phyloP scores from a whole-genome alignment of 2,329 filamentous ascomycete genomes.

The Paracorniculantispora psalliotae region DNA sequence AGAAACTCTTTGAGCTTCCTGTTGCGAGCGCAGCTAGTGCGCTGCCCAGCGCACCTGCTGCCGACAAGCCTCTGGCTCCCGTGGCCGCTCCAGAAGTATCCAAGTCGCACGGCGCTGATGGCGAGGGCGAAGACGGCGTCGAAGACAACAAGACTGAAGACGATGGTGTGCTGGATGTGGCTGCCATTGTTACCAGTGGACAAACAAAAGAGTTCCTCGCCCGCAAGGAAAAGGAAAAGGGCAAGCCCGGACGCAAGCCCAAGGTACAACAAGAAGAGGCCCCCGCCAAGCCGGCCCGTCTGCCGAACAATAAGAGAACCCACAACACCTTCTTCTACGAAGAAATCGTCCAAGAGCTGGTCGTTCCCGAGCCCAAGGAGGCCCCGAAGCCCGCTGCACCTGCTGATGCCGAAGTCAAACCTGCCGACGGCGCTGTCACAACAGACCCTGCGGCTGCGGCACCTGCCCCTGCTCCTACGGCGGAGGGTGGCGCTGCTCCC shows the following conservation, averaged over 20 bases:
- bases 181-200: conserved; percentile 76
- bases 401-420: background rate
- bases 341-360: conserved; percentile 56
- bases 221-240: conserved; percentile 77
- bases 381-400: background rate
- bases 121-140: conserved; percentile 31
- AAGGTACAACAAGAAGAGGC: conserved; percentile 54
- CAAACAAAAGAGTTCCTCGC: conserved; percentile 79
- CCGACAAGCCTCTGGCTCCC: conserved; percentile 16
- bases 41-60: conserved; percentile 23
- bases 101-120: conserved; percentile 5
- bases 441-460: background rate
- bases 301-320: conserved; percentile 69
- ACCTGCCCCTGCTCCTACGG: background rate
- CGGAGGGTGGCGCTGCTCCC: background rate
- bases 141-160: conserved; percentile 44
- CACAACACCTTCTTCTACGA: conserved; percentile 70
- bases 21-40: conserved; percentile 27
- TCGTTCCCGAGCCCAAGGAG: conserved; percentile 33
- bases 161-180: conserved; percentile 77
- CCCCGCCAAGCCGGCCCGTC: conserved; percentile 50
- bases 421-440: conserved; percentile 2
- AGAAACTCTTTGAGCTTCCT: conserved; percentile 45
- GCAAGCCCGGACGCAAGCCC: conserved; percentile 47
- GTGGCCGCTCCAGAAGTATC: conserved; percentile 9